Evolutionary conservation across 352 stramenopile genomes (phyloP).

Genomic region (Phytopythium vexans): DNA sequence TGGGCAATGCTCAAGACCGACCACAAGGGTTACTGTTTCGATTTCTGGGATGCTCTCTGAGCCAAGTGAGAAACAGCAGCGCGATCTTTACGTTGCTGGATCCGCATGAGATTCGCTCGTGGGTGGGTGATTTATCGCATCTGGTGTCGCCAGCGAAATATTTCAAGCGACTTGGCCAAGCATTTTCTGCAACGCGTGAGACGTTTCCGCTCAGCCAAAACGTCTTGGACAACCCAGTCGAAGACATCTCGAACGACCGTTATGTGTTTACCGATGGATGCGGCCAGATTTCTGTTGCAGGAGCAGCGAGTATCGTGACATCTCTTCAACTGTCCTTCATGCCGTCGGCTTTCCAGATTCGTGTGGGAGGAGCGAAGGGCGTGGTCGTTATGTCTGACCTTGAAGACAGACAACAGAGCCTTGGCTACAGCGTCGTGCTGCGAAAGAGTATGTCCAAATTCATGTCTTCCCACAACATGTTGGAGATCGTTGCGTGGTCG

Average conservation of each 20-base stretch:
- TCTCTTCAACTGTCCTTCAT: slow-evolving; percentile 32
- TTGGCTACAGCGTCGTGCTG: slow-evolving; percentile 28
- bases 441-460: slow-evolving; percentile 81
- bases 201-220: slow-evolving; percentile 37
- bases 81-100: slow-evolving; percentile 68
- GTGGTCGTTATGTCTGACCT: slow-evolving; percentile 67
- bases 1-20: slow-evolving; percentile 3
- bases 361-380: slow-evolving; percentile 68
- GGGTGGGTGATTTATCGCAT: slow-evolving; percentile 54
- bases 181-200: slow-evolving; percentile 66
- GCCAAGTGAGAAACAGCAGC: slow-evolving; percentile 68
- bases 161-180: slow-evolving; percentile 71
- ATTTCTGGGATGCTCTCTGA: slow-evolving; percentile 74
- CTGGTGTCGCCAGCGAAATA: slow-evolving; percentile 69
- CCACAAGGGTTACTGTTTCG: slow-evolving; percentile 24
- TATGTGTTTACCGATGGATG: slow-evolving; percentile 76
- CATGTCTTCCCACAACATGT: slow-evolving; percentile 43
- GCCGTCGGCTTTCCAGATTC: slow-evolving; percentile 75
- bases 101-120: slow-evolving; percentile 39
- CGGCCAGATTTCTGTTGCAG: slow-evolving; percentile 46
- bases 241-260: slow-evolving; percentile 40
- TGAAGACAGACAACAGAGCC: slow-evolving; percentile 5
- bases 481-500: slow-evolving; percentile 62
- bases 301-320: slow-evolving; percentile 31
- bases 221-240: slow-evolving; percentile 37